A percentile compares a stretch with the other conserved stretches of the same genome.
phyloP scores from a whole-genome alignment of 2,329 filamentous ascomycete species.

The Penicillium sp. region DNA sequence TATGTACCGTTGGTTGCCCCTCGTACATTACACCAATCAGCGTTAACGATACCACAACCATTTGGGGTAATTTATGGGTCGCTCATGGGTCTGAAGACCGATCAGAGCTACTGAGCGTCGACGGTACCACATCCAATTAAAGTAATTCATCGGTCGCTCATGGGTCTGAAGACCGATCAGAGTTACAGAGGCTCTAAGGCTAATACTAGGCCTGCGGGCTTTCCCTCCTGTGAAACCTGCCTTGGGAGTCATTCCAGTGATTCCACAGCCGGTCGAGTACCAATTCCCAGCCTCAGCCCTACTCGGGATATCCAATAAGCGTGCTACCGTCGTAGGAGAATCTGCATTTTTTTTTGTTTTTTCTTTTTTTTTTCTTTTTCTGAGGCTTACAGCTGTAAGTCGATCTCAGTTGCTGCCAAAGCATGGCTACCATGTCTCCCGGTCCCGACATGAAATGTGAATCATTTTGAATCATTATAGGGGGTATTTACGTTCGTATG shows the following conservation, averaged over 20 bases:
- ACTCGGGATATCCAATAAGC: slow-evolving; percentile 14
- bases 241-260: not conserved
- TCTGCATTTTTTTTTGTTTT: not conserved
- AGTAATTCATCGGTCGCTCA: not conserved
- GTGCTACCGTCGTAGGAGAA: not conserved
- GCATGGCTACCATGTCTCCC: slow-evolving; percentile 10
- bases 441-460: slow-evolving; percentile 16
- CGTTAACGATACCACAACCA: not conserved
- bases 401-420: slow-evolving; percentile 16
- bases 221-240: not conserved
- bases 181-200: not conserved
- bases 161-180: not conserved
- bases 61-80: not conserved
- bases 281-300: slow-evolving; percentile 17
- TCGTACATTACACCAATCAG: slow-evolving; percentile 15
- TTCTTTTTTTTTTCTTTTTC: not conserved
- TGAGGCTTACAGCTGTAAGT: slow-evolving; percentile 8
- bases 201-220: not conserved
- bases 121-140: not conserved
- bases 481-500: not conserved
- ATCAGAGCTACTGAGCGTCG: not conserved
- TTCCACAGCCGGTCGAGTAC: not conserved
- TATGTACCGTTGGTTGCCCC: not conserved
- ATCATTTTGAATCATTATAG: slow-evolving; percentile 16
- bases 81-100: not conserved